phyloP scores from a whole-genome alignment of 257 asterid genomes.

The Penstemon barbatus region DNA sequence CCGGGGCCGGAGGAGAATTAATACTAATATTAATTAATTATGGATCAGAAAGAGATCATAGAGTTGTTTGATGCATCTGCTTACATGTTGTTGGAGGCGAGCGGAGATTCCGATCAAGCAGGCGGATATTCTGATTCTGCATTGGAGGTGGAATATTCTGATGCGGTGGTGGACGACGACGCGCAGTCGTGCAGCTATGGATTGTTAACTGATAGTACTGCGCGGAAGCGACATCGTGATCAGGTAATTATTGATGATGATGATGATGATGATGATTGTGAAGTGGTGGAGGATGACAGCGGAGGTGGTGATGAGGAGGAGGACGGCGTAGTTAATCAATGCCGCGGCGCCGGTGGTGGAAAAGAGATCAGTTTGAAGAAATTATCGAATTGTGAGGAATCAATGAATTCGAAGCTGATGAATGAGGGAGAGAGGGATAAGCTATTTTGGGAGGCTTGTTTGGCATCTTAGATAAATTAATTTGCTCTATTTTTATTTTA shows the following conservation, averaged over 20 bases:
- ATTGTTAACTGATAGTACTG: constrained; percentile 1
- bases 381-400: constrained; percentile 36
- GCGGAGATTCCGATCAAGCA: constrained; percentile 52
- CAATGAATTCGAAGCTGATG: constrained; percentile 30
- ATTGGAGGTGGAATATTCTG: constrained; percentile 20
- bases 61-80: constrained; percentile 37
- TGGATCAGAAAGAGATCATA: constrained; percentile 29
- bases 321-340: constrained; percentile 62
- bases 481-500: neutral
- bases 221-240: neutral
- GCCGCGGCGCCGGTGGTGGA: constrained; percentile 28
- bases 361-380: constrained; percentile 16
- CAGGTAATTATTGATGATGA: constrained; percentile 18
- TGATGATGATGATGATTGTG: constrained; percentile 21
- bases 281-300: constrained; percentile 18
- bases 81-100: constrained; percentile 51
- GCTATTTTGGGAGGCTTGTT: constrained; percentile 73
- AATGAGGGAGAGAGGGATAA: constrained; percentile 51
- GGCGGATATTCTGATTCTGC: constrained; percentile 19
- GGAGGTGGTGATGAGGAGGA: constrained; percentile 26
- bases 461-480: constrained; percentile 40
- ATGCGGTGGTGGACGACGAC: constrained; percentile 36
- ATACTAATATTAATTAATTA: neutral
- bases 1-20: too few species aligned
- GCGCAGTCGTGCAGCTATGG: constrained; percentile 57